phyloP scores from a whole-genome alignment of 2,329 filamentous ascomycete species.

The Pseudogymnoascus sp. region DNA sequence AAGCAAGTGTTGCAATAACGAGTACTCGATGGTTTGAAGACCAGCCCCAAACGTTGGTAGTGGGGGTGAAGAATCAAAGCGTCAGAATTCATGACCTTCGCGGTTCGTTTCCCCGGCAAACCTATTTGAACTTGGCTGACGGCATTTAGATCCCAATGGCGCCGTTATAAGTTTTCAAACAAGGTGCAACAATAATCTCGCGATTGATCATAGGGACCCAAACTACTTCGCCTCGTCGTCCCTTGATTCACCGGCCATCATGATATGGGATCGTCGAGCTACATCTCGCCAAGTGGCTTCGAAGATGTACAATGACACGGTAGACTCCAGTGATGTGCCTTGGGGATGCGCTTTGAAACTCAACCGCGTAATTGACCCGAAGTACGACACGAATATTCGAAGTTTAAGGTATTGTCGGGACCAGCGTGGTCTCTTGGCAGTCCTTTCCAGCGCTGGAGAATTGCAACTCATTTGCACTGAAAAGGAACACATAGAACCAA shows the following conservation, averaged over 20 bases:
- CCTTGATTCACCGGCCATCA: slow-evolving; percentile 63
- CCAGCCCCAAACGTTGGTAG: slow-evolving; percentile 65
- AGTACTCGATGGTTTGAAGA: slow-evolving; percentile 76
- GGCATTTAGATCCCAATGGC: slow-evolving; percentile 37
- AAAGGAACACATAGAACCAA: slow-evolving; percentile 41
- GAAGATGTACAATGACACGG: slow-evolving; percentile 44
- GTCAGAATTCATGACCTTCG: slow-evolving; percentile 71
- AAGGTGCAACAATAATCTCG: slow-evolving; percentile 60
- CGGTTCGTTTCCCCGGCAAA: slow-evolving; percentile 39
- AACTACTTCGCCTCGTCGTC: slow-evolving; percentile 81
- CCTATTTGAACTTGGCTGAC: slow-evolving; percentile 15
- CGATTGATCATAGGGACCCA: slow-evolving; percentile 70
- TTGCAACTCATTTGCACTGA: slow-evolving; percentile 52
- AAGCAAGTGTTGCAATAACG: slow-evolving; percentile 65
- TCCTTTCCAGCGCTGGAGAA: slow-evolving; percentile 54
- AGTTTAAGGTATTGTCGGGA: slow-evolving; percentile 56
- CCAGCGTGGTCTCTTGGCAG: slow-evolving; percentile 50
- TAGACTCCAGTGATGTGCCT: slow-evolving; percentile 52
- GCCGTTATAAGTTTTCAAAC: slow-evolving; percentile 53
- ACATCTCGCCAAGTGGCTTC: slow-evolving; percentile 44
- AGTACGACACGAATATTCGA: slow-evolving; percentile 51
- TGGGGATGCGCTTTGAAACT: slow-evolving; percentile 54
- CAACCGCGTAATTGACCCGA: slow-evolving; percentile 44
- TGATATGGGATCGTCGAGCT: slow-evolving; percentile 71
- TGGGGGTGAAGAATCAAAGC: slow-evolving; percentile 66